phyloP scores from a whole-genome alignment of 2,329 filamentous ascomycete genomes.

The Verticillium tricorpus region DNA sequence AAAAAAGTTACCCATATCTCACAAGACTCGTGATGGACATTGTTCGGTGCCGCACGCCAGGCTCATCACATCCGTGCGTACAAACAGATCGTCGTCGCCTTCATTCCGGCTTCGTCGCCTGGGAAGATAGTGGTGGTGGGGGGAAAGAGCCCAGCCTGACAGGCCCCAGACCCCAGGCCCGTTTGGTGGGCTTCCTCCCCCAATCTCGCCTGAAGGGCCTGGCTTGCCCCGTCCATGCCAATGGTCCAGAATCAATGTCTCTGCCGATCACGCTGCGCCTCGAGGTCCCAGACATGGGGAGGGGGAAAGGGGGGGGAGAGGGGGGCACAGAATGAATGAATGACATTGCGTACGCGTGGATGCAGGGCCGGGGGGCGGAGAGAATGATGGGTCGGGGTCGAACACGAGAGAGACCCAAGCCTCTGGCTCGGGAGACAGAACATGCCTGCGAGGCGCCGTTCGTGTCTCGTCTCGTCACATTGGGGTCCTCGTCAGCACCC shows the following conservation, averaged over 20 bases:
- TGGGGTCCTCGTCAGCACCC: not conserved
- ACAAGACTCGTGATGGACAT: no score
- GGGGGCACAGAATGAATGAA: no score
- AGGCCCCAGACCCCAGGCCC: no score
- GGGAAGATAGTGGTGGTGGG: not conserved
- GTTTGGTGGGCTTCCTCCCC: not conserved
- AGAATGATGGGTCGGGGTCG: not conserved
- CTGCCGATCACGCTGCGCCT: not conserved
- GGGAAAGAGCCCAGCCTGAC: no score
- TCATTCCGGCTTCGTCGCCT: not conserved
- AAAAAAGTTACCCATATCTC: no score
- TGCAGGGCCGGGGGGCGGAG: not conserved
- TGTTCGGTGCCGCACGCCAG: not conserved
- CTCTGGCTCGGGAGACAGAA: not conserved
- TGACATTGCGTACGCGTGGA: not conserved
- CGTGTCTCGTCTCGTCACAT: not conserved
- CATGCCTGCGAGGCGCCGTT: not conserved
- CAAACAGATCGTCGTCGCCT: not conserved
- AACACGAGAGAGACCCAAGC: not conserved
- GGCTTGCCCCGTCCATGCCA: not conserved
- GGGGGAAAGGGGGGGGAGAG: not conserved
- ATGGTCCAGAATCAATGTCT: not conserved
- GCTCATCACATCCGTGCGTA: not conserved
- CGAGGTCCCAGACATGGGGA: not conserved
- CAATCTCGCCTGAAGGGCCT: not conserved